These are phyloP conservation scores for Exophiala viscosa DNA, from an alignment of 2,329 filamentous ascomycete genomes.

Conservation along the genomic window DNA sequence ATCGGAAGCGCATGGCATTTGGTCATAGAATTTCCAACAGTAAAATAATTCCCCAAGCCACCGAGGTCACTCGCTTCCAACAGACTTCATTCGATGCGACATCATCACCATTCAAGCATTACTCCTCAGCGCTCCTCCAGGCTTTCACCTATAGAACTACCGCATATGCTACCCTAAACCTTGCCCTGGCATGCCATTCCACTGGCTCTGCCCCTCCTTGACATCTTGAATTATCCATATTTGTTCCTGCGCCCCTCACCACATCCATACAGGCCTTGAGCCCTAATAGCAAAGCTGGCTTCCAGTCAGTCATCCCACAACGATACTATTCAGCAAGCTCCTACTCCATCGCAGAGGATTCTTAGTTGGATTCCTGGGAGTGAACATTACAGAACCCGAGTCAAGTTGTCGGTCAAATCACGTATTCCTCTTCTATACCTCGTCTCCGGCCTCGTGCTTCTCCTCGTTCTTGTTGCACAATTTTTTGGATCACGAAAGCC, in stretches of 20 bases:
- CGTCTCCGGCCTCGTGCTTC: slow-evolving; percentile 19
- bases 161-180: not conserved
- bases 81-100: slow-evolving; percentile 2
- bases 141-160: not conserved
- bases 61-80: slow-evolving; percentile 1
- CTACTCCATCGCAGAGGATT: slow-evolving; percentile 14
- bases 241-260: slow-evolving; percentile 14
- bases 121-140: not conserved
- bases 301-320: slow-evolving; percentile 7
- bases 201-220: slow-evolving; percentile 13
- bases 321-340: slow-evolving; percentile 1
- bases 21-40: not conserved
- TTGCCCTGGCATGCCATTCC: not conserved
- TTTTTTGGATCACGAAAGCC: slow-evolving; percentile 17
- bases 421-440: slow-evolving; percentile 22
- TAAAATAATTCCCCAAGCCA: not conserved
- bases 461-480: slow-evolving; percentile 16
- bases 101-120: not conserved
- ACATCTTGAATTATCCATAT: not conserved
- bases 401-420: slow-evolving; percentile 19
- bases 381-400: slow-evolving; percentile 15
- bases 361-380: slow-evolving; percentile 19
- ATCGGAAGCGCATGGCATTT: too few species aligned
- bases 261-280: slow-evolving; percentile 8
- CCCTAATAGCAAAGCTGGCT: slow-evolving; percentile 18